phyloP scores from a whole-genome alignment of 768 basidiomycete species.

The Mycena vulgaris region DNA sequence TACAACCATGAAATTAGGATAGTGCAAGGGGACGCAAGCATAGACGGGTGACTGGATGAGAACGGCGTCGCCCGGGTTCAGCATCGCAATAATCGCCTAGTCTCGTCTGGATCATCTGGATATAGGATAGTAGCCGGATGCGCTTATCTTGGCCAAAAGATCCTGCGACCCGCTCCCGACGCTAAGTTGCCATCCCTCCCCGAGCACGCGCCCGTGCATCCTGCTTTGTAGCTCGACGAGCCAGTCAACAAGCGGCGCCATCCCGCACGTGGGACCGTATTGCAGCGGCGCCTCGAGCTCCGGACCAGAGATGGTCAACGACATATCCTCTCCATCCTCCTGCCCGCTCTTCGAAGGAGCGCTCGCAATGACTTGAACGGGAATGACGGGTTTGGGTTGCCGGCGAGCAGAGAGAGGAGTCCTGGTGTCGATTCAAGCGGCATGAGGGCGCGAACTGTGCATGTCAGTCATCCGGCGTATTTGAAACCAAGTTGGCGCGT shows the following conservation, averaged over 20 bases:
- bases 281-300: constrained; percentile 82
- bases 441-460: constrained; percentile 76
- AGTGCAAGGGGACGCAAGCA: constrained; percentile 58
- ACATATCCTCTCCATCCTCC: constrained; percentile 53
- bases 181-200: constrained; percentile 82
- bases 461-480: not conserved
- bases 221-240: constrained; percentile 78
- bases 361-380: constrained; percentile 86
- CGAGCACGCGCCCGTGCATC: constrained; percentile 73
- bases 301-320: constrained; percentile 66
- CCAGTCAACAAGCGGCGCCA: constrained; percentile 76
- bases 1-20: constrained; percentile 24
- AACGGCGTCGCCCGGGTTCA: constrained; percentile 86
- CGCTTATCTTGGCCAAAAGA: constrained; percentile 83
- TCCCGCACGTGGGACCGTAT: constrained; percentile 82
- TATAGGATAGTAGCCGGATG: not conserved
- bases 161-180: constrained; percentile 93
- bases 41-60: constrained; percentile 89
- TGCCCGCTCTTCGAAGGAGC: constrained; percentile 47
- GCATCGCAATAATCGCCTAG: constrained; percentile 80
- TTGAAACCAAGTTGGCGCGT: constrained; percentile 43
- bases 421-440: constrained; percentile 87
- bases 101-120: not conserved
- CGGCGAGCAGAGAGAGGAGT: constrained; percentile 87
- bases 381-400: constrained; percentile 95